Evolutionary conservation across 208 protist genomes (phyloP).

Genomic region (Spongospora subterranea): DNA sequence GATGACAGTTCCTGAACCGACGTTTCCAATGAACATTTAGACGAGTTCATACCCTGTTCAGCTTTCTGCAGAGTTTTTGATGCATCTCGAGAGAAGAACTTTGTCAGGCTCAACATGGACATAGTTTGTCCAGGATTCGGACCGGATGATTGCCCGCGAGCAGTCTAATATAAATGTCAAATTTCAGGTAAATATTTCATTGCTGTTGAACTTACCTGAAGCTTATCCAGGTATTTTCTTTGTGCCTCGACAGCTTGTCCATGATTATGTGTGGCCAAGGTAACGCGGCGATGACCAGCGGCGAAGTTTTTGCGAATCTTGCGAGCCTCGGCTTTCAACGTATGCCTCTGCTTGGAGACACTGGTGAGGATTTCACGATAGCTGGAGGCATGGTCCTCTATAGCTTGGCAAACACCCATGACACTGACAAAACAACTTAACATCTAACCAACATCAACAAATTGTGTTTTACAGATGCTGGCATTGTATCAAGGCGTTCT

Average conservation of each 20-base stretch:
- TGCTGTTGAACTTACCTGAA: background rate
- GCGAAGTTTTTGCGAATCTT: constrained; percentile 14
- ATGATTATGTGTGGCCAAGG: background rate
- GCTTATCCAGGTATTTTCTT: background rate
- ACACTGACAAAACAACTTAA: background rate
- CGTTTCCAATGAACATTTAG: background rate
- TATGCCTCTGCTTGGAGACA: constrained; percentile 3
- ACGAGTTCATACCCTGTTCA: background rate
- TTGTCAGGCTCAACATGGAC: background rate
- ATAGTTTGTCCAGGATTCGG: background rate
- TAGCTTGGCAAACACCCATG: background rate
- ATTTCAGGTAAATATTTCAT: background rate
- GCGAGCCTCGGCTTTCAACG: constrained; percentile 12
- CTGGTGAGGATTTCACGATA: constrained; percentile 6
- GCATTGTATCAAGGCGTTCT: constrained; percentile 5
- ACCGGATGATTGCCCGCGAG: background rate
- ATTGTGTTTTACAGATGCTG: constrained; percentile 39
- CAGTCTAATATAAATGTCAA: background rate
- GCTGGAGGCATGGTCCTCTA: background rate
- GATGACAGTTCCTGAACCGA: constrained; percentile 4
- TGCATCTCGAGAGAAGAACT: background rate
- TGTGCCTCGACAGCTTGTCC: background rate
- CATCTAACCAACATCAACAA: background rate
- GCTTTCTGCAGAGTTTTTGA: constrained; percentile 33
- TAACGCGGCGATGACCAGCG: background rate